Conservation (phyloP, 345 rosid species). For the Hibiscus trionum region DNA sequence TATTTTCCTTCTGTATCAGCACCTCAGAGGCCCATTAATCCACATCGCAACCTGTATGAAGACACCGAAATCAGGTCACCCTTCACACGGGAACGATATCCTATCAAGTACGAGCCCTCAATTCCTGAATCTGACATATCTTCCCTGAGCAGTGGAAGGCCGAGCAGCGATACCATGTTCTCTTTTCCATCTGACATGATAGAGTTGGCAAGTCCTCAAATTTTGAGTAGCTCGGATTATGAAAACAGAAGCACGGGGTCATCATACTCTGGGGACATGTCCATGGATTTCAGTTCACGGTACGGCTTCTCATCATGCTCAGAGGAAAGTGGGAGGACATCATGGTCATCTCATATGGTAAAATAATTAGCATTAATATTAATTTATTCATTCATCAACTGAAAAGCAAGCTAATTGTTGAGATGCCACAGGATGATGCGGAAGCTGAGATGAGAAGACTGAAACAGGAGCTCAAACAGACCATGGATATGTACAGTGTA, state of each 20-base stretch:
- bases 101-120: slow-evolving; percentile 32
- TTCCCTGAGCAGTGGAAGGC: slow-evolving; percentile 62
- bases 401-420: background rate
- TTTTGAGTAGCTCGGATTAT: slow-evolving; percentile 39
- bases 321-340: slow-evolving; percentile 29
- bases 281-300: slow-evolving; percentile 38
- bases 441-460: slow-evolving; percentile 86
- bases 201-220: slow-evolving; percentile 28
- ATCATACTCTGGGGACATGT: slow-evolving; percentile 30
- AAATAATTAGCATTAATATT: background rate
- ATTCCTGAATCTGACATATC: slow-evolving; percentile 61
- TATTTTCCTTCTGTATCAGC: background rate
- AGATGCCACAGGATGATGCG: slow-evolving; percentile 52
- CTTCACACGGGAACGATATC: slow-evolving; percentile 30
- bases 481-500: slow-evolving; percentile 65
- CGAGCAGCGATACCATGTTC: slow-evolving; percentile 39
- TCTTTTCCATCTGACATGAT: slow-evolving; percentile 30
- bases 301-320: slow-evolving; percentile 34
- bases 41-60: slow-evolving; percentile 17
- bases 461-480: slow-evolving; percentile 59
- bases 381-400: background rate
- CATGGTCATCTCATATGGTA: slow-evolving; percentile 46
- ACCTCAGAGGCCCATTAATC: slow-evolving; percentile 20
- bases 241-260: slow-evolving; percentile 38
- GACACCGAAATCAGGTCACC: slow-evolving; percentile 55